Evolutionary conservation across 2,329 filamentous ascomycete genomes (phyloP).

Genomic region (Sporothrix pseudoabietina): DNA sequence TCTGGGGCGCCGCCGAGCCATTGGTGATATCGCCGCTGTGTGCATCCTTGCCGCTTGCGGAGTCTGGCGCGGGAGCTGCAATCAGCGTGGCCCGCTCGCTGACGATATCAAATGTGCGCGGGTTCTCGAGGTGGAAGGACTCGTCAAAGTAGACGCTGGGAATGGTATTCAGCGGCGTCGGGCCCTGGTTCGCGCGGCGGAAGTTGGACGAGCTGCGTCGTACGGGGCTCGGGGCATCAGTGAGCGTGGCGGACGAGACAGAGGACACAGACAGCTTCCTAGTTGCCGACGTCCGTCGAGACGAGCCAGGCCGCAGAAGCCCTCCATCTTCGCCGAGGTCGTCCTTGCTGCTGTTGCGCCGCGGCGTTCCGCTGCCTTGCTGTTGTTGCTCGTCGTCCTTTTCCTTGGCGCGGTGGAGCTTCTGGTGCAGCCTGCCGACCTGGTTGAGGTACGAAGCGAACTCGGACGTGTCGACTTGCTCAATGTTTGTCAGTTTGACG

Average conservation of each 20-base stretch:
- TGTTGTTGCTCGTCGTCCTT: slow-evolving; percentile 66
- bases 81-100: slow-evolving; percentile 97
- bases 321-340: slow-evolving; percentile 51
- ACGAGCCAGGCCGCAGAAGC: slow-evolving; percentile 50
- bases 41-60: slow-evolving; percentile 53
- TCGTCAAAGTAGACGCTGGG: slow-evolving; percentile 93
- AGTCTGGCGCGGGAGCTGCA: slow-evolving; percentile 59
- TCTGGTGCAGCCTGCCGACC: slow-evolving; percentile 85
- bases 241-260: slow-evolving; percentile 37
- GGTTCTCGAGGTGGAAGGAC: slow-evolving; percentile 92
- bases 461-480: slow-evolving; percentile 73
- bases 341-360: slow-evolving; percentile 48
- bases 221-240: slow-evolving; percentile 47
- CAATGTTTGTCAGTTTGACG: slow-evolving; percentile 85
- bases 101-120: slow-evolving; percentile 92
- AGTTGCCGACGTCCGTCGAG: slow-evolving; percentile 44
- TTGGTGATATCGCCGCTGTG: slow-evolving; percentile 44
- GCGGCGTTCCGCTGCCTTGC: slow-evolving; percentile 44
- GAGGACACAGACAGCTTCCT: slow-evolving; percentile 53
- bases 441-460: slow-evolving; percentile 85
- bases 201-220: slow-evolving; percentile 51
- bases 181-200: slow-evolving; percentile 67
- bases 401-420: slow-evolving; percentile 80
- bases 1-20: slow-evolving; percentile 65
- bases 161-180: slow-evolving; percentile 87